Evolutionary conservation across 352 stramenopile genomes (phyloP), one percentile per base, ranked within the genome.

Genomic region (Thalassiosira delicatula): DNA sequence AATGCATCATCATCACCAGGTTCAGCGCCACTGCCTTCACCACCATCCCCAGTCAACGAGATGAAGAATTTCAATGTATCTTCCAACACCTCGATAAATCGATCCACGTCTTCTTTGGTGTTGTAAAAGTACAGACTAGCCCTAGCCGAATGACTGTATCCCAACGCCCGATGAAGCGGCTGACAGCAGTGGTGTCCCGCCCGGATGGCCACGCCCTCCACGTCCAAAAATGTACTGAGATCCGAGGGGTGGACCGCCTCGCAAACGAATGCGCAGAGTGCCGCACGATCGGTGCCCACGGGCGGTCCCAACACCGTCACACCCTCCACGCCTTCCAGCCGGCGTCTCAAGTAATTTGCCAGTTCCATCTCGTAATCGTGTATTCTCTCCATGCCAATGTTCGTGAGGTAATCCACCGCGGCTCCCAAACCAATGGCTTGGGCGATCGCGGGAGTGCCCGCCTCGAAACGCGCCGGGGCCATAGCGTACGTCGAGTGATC

Each of bases 51-150:
- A 23, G 65, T 27, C 59, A 84, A 71, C 12, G 71, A 74, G 27
- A 69, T 14, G 75, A 89, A 86, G 63, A 91, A 85, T 32, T 69
- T 76, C 21, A 91, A 44, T 3, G 83, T 88, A 37, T 83, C 73
- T 40, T 88, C 67, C 76, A 91, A 72, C 17, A 76, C 71, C 7
- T 49, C 57, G 46, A 90, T 69, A 63, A 88, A 89, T 9, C 61
- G 46, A 71, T 88, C 78, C 7, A 93, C 86, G 76, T 92, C 90
- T 68, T 95, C 84, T 84, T 95, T 94, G 3, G 90, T 96, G 76
- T 96, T 96, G 91, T 96, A 96, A 84, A 96, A 90, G 65, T 96
- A 96, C 4, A 95, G 77, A 83, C 92, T 95, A 0, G 93, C 94
- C 51, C 94, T 66, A 5, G 93, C 80, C 44, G 92, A 95, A 79